Evolutionary conservation across 768 basidiomycete species (phyloP), one percentile per base, ranked within the genome.

Genomic region (Lentinula boryana): DNA sequence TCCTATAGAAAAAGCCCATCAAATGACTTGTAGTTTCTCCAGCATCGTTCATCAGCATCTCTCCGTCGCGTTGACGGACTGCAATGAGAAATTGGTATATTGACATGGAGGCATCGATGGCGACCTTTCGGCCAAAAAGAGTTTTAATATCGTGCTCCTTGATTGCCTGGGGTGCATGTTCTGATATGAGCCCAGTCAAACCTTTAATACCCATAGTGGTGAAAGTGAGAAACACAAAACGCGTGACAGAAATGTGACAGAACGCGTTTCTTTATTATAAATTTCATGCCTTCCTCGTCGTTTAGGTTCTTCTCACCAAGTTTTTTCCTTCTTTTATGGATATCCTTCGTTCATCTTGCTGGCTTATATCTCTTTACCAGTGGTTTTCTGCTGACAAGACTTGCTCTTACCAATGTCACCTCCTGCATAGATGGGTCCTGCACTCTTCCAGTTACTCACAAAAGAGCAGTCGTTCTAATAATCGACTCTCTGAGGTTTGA

Each of bases 11-110:
- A 73, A 98, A 90, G 0, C 97, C 97, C 95, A 98, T 98, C 10
- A 99, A 79, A 75, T 99, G 96, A 75, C 94, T 95, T 2, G 97
- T 99, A 3, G 94, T 97, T 70, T 99, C 97, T 16, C 97, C 97
- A 0, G 88, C 86, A n/a, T 98, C 96, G 69, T 98, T 98, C 67
- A 89, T 96, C 65, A 99, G 83, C 80, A 95, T 84, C 74, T 98
- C 94, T 18, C 97, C 97, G 71, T 98, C 97, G 71, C 86, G 88
- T 74, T 96, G 95, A 33, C 97, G 83, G 10, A 98, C 97, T 18
- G 97, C 97, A 61, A 99, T 98, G 62, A 99, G 85, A 74, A 99
- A 99, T 70, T 96, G 94, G 80, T 95, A 96, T 56, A 95, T 95
- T 2, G 88, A 91, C 92, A 95, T 94, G 62, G 92, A 95, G 70